Base-by-base conservation (phyloP, 169 alveolate species). In the Fabrea salina region DNA sequence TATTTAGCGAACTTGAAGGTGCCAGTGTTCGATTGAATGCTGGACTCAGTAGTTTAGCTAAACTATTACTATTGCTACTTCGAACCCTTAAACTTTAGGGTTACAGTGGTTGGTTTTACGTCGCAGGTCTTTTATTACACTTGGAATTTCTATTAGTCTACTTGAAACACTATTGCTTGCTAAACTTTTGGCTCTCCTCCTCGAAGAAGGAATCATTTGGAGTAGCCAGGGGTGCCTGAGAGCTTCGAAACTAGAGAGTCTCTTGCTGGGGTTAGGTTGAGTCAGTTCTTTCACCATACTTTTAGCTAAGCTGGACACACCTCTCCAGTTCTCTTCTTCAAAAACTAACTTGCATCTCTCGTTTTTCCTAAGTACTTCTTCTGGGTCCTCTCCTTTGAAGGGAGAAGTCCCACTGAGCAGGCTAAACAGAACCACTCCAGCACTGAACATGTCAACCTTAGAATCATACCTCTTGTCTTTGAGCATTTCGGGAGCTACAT, bases 401-500 rank as follows among this genome's bases (percentile, higher is more conserved):
- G 79, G 66, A 22, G 41, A 22, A 25, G 16, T 49, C 27, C 79
- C 79, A 27, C 49, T 27, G 19, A 70, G 64, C 19, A 70, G 64
- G 5, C 22, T 50, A 49, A 25, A 70, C 41, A 70, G 22, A 22
- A 70, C 37, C n/a, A 70, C 33, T 37, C 79, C 79, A 1, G 37
- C 4, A 8, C 66, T 44, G 33, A 70, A 70, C 11, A 70, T 47
- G 33, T 70, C 79, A 49, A 27, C 64, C 22, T 44, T 70, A 4
- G 64, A 22, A 41, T 37, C 49, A 49, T 70, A 70, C 5, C 30
- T 13, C 4, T 70, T 41, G 16, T 37, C 47, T 4, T 22, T 4
- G 13, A 70, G 37, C 6, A 70, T 70, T 37, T 64, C 76, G 16
- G 76, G 76, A n/a, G 76, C 76, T 13, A 41, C 40, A 64, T 64